These are phyloP conservation scores for Echium plantagineum DNA, from an alignment of 257 asterid species.

Conservation along the genomic window DNA sequence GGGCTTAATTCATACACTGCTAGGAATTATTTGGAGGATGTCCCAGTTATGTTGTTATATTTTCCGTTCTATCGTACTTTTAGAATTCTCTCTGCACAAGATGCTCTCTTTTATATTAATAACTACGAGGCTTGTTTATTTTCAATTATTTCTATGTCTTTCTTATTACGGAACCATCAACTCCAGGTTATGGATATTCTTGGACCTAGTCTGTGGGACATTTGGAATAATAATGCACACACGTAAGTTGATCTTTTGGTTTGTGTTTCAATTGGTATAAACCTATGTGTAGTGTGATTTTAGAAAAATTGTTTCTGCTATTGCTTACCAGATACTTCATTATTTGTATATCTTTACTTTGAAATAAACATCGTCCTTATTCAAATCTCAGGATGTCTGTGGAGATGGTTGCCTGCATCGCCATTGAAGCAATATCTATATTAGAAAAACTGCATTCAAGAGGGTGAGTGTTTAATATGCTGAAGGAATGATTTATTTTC, in stretches of 20 bases:
- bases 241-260: slow-evolving; percentile 37
- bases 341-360: neutral
- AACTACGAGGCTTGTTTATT: neutral
- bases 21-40: too few species aligned
- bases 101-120: too few species aligned
- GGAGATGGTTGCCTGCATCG: slow-evolving; percentile 91
- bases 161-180: slow-evolving; percentile 9
- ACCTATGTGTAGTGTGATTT: too few species aligned
- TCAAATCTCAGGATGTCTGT: slow-evolving; percentile 55
- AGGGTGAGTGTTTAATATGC: slow-evolving; percentile 42
- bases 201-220: slow-evolving; percentile 86
- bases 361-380: neutral
- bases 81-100: neutral
- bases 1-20: too few species aligned
- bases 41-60: too few species aligned
- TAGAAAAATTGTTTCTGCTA: neutral
- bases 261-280: too few species aligned
- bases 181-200: slow-evolving; percentile 77
- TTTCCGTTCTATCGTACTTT: too few species aligned
- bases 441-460: slow-evolving; percentile 70
- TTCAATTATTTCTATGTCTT: neutral
- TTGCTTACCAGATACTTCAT: neutral
- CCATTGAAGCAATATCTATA: slow-evolving; percentile 80
- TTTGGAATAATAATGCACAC: slow-evolving; percentile 66
- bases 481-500: neutral